Evolutionary conservation across 257 asterid species (phyloP), one percentile per base, ranked within the genome.

Genomic region (Misopates orontium): DNA sequence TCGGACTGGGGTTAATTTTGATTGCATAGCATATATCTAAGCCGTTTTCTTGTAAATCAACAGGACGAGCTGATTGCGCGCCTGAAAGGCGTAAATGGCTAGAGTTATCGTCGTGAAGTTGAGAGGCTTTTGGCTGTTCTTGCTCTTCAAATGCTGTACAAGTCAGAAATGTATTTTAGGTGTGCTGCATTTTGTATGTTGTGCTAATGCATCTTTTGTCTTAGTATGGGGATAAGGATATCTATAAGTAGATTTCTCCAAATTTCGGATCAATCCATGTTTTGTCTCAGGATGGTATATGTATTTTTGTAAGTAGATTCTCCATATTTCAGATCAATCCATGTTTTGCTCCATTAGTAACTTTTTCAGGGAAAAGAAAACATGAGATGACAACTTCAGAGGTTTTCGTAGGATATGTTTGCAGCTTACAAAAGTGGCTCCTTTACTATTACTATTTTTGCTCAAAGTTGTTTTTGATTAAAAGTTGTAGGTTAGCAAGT

Each of bases 11-110:
- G 52, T 59, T 60, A 5, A 64, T 40, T 19, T 15, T 20, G 32
- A 42, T 54, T 61, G 41, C 5, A 23, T 49, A 53, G 18, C 0
- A 12, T 54, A 2, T 24, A 32, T 8, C 22, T 44, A 49, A 64
- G 36, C 56, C 21, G 4, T 25, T 21, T 54, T 44, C 22, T 9
- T 73, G 22, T 44, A 19, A n/a, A 14, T 73, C 16, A 56, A 59
- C 90, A 88, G 96, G 90, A 83, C 25, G 90, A 85, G 63, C 61
- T 88, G 88, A 83, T 88, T 55, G 70, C 82, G 15, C 93, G 93
- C 45, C 79, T 88, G 73, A 73, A 65, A 73, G 83, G 45, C 13
- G 60, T 68, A 16, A 79, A 74, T 44, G 70, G 77, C 73, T 77
- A 67, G 75, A 56, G 64, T 56, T 16, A 25, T 16, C 19, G 36